A percentile compares a stretch with the other conserved stretches of the same genome.
These are phyloP conservation scores for Petrea volubilis DNA, from an alignment of 257 asterid species.

Conservation along the genomic window DNA sequence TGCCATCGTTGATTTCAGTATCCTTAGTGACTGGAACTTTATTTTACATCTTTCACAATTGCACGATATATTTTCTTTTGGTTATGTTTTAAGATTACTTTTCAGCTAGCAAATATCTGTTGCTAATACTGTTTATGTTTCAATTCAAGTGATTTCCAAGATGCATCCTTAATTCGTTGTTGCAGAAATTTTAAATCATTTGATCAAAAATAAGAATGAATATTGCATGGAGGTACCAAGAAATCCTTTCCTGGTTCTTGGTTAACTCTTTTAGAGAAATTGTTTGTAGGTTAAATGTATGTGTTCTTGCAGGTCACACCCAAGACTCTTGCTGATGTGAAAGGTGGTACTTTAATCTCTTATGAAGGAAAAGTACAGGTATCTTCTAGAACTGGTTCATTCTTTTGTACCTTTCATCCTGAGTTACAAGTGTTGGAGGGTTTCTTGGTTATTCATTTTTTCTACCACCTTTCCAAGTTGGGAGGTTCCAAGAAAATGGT, in stretches of 20 bases:
- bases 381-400: slow-evolving; percentile 11
- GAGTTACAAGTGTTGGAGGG: neutral
- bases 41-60: neutral
- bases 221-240: slow-evolving; percentile 96
- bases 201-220: slow-evolving; percentile 83
- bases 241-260: neutral
- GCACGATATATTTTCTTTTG: neutral
- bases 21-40: slow-evolving; percentile 48
- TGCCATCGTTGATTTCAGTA: slow-evolving; percentile 96
- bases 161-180: slow-evolving; percentile 49
- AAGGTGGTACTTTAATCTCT: slow-evolving; percentile 96
- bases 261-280: neutral
- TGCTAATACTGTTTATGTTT: neutral
- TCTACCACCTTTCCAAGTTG: neutral
- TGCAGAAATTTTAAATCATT: slow-evolving; percentile 86
- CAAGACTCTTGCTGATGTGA: slow-evolving; percentile 95
- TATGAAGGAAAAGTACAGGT: slow-evolving; percentile 98
- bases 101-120: neutral
- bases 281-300: slow-evolving; percentile 16
- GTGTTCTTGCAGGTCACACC: slow-evolving; percentile 83
- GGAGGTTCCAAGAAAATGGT: neutral
- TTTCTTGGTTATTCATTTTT: neutral
- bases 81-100: neutral
- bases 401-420: slow-evolving; percentile 13
- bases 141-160: slow-evolving; percentile 9